Conservation (phyloP, 2,329 filamentous ascomycete species). For the Penicillium sp. region DNA sequence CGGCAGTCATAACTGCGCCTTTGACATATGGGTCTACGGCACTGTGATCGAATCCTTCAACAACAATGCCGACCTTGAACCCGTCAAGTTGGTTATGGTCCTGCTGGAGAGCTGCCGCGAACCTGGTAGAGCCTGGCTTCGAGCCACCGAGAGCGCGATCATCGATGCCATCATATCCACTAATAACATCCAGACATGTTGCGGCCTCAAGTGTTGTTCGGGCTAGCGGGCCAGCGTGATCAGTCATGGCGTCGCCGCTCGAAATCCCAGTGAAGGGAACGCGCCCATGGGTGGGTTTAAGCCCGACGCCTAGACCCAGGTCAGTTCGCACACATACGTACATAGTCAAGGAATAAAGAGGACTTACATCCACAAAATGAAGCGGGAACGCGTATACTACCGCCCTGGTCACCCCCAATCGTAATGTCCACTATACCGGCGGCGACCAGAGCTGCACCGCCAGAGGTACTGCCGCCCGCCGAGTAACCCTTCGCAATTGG, state of each 20-base stretch:
- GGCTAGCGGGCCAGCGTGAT: conserved; percentile 50
- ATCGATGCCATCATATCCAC: conserved; percentile 50
- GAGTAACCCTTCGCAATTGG: conserved; percentile 28
- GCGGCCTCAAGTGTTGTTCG: conserved; percentile 43
- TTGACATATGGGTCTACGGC: conserved; percentile 42
- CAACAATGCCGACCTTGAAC: conserved; percentile 42
- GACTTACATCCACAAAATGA: conserved; percentile 40
- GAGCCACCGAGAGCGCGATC: conserved; percentile 40
- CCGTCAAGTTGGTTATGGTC: conserved; percentile 13
- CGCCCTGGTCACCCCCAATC: conserved; percentile 34
- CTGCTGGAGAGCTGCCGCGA: conserved; percentile 10
- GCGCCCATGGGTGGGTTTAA: conserved; percentile 53
- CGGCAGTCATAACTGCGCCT: conserved; percentile 43
- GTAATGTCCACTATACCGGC: conserved; percentile 27
- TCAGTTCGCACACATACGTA: background rate
- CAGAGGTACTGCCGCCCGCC: conserved; percentile 28
- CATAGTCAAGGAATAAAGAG: background rate
- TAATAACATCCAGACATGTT: conserved; percentile 44
- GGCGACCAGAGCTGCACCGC: conserved; percentile 26
- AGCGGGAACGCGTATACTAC: conserved; percentile 37
- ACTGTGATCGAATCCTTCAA: conserved; percentile 44
- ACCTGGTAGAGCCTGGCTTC: conserved; percentile 22
- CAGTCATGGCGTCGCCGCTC: conserved; percentile 50
- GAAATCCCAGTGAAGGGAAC: conserved; percentile 52
- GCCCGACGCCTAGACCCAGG: conserved; percentile 32